phyloP scores from a whole-genome alignment of 2,329 filamentous ascomycete genomes.

The Botryotinia narcissicola region DNA sequence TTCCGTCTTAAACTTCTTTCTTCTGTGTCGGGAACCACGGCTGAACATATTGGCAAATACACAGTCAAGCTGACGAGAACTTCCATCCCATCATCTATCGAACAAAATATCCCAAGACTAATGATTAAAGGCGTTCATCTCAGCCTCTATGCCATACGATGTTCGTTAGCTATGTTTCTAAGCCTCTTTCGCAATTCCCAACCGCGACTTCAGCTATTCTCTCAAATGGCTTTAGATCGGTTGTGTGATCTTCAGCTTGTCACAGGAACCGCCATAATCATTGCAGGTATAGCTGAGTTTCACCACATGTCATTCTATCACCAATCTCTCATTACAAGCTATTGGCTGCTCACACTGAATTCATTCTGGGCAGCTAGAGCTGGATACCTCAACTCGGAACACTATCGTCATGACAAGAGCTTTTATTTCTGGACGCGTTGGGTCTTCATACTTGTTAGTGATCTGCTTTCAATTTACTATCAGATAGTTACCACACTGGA shows the following conservation, averaged over 20 bases:
- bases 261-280: conserved; percentile 23
- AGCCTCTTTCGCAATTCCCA: conserved; percentile 10
- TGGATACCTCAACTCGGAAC: conserved; percentile 17
- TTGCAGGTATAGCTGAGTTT: conserved; percentile 22
- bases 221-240: conserved; percentile 18
- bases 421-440: conserved; percentile 22
- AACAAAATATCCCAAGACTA: neutral
- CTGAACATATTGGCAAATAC: conserved; percentile 18
- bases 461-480: conserved; percentile 19
- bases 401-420: conserved; percentile 13
- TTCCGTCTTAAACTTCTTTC: neutral
- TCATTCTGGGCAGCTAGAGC: conserved; percentile 23
- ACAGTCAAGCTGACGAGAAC: conserved; percentile 1
- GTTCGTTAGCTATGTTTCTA: conserved; percentile 1
- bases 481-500: conserved; percentile 14
- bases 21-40: neutral
- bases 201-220: conserved; percentile 13
- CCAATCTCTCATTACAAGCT: conserved; percentile 21
- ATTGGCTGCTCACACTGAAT: conserved; percentile 25
- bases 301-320: conserved; percentile 24
- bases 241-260: conserved; percentile 25
- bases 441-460: conserved; percentile 12
- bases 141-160: neutral
- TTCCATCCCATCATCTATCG: neutral
- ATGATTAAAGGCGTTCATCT: neutral